Evolutionary conservation across 768 basidiomycete genomes (phyloP).

Genomic region (Macrolepiota albuminosa): DNA sequence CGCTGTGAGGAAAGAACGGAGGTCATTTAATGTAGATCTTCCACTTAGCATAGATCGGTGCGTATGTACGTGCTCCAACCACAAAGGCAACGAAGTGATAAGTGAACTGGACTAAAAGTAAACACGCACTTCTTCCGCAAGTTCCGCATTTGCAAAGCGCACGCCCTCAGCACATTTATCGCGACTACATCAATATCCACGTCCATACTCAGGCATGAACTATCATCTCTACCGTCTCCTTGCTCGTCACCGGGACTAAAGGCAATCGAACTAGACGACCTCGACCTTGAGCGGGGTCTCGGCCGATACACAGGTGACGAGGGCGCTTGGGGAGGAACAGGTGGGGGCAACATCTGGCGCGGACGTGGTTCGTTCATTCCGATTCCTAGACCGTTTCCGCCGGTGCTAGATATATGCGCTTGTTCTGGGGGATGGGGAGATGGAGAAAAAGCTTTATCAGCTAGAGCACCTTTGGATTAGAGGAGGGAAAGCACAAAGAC

Average conservation of each 20-base stretch:
- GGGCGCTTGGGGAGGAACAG: not conserved
- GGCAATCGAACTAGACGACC: not conserved
- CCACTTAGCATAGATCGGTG: no score
- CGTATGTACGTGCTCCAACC: not conserved
- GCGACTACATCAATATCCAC: slow-evolving; percentile 11
- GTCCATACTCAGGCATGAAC: not conserved
- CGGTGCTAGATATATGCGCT: no score
- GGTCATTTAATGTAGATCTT: not conserved
- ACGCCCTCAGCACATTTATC: not conserved
- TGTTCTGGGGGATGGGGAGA: no score
- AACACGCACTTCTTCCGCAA: not conserved
- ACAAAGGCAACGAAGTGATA: not conserved
- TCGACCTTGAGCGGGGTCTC: not conserved
- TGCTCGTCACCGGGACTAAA: not conserved
- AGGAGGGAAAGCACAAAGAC: not conserved
- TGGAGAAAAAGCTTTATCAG: no score
- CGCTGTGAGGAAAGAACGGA: not conserved
- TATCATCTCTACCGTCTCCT: not conserved
- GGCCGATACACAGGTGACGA: slow-evolving; percentile 1
- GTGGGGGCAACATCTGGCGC: no score
- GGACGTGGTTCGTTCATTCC: no score
- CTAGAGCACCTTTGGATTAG: no score
- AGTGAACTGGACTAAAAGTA: not conserved
- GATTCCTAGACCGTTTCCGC: no score
- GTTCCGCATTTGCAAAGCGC: no score